Evolutionary conservation across 169 alveolate genomes (phyloP).

Genomic region (Babesia sp.): DNA sequence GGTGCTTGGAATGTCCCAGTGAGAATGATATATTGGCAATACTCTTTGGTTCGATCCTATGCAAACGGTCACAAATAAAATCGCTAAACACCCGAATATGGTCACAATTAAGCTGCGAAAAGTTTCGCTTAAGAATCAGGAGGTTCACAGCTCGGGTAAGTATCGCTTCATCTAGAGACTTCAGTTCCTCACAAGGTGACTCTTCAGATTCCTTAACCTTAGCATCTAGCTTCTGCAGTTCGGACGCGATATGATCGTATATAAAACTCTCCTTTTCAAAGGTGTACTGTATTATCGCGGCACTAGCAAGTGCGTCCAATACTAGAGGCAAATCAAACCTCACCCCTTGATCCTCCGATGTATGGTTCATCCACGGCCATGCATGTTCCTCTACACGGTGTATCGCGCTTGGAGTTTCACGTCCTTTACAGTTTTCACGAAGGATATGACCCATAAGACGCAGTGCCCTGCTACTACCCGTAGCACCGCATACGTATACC

Average conservation of each 20-base stretch:
- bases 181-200: slow-evolving; percentile 7
- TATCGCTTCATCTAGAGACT: slow-evolving; percentile 30
- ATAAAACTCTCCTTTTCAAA: slow-evolving; percentile 45
- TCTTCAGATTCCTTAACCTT: slow-evolving; percentile 19
- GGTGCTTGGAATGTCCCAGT: slow-evolving; percentile 61
- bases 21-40: slow-evolving; percentile 57
- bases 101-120: slow-evolving; percentile 32
- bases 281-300: slow-evolving; percentile 30
- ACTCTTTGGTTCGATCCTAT: slow-evolving; percentile 41
- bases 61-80: slow-evolving; percentile 61
- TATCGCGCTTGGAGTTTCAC: slow-evolving; percentile 24
- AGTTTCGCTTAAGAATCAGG: slow-evolving; percentile 43
- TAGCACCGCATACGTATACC: slow-evolving; percentile 49
- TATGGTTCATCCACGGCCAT: slow-evolving; percentile 62
- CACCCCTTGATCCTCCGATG: not conserved
- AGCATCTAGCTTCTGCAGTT: slow-evolving; percentile 29
- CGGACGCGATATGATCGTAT: slow-evolving; percentile 28
- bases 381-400: slow-evolving; percentile 60
- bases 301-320: slow-evolving; percentile 43
- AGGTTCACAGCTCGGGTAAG: slow-evolving; percentile 31
- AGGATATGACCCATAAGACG: slow-evolving; percentile 28
- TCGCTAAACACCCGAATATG: slow-evolving; percentile 60
- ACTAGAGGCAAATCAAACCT: slow-evolving; percentile 20
- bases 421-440: slow-evolving; percentile 11
- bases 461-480: slow-evolving; percentile 65